Conservation (phyloP, 257 asterid genomes). For the Echites panduratus region DNA sequence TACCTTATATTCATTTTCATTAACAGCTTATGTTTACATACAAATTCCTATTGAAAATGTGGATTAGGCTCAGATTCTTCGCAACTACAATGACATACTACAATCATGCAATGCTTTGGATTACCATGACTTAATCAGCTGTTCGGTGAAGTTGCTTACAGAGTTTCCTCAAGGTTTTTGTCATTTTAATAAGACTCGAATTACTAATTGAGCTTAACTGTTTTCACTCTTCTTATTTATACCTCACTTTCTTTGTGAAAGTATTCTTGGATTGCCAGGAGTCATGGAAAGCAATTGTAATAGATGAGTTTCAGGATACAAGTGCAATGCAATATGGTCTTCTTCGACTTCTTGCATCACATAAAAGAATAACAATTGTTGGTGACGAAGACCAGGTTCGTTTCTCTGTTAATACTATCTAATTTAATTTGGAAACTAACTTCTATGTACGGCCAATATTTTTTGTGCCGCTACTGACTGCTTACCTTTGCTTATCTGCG, state of each 20-base stretch:
- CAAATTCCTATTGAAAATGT: constrained; percentile 23
- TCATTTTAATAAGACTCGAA: constrained; percentile 15
- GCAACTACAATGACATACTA: constrained; percentile 58
- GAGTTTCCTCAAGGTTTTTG: constrained; percentile 88
- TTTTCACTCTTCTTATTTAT: constrained; percentile 19
- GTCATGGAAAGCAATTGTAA: constrained; percentile 77
- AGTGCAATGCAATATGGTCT: constrained; percentile 85
- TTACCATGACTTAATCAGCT: constrained; percentile 87
- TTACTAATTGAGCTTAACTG: constrained; percentile 8
- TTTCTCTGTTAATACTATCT: constrained; percentile 17
- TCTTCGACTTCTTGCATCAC: constrained; percentile 67
- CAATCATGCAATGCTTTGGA: constrained; percentile 93
- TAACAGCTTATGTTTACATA: constrained; percentile 11
- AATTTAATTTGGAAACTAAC: constrained; percentile 4
- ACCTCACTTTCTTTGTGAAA: constrained; percentile 27
- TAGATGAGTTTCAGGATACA: constrained; percentile 98
- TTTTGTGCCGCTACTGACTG: background rate
- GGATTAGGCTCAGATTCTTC: constrained; percentile 77
- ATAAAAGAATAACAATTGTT: constrained; percentile 73
- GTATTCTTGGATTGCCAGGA: constrained; percentile 69
- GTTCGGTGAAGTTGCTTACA: constrained; percentile 66
- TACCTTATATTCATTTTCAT: background rate
- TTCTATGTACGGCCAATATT: background rate
- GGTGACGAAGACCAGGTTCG: constrained; percentile 98
- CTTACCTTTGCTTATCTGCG: constrained; percentile 1